Conservation (phyloP, 2,329 filamentous ascomycete species). For the Alternaria ventricosa region DNA sequence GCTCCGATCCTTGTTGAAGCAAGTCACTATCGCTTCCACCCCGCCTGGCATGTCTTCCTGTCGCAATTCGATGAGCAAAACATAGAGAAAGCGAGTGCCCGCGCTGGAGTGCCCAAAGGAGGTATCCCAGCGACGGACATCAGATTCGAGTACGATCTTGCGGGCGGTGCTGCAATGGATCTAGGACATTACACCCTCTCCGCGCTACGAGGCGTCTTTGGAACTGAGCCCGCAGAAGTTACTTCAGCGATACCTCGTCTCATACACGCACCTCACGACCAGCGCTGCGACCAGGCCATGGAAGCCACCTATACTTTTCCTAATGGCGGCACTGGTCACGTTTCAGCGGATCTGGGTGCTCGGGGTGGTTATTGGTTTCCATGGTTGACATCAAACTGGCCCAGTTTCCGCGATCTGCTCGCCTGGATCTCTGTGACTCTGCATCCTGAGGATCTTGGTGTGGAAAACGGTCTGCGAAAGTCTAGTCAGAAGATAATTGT, state of each 20-base stretch:
- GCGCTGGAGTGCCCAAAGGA: conserved; percentile 32
- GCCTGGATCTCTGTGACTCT: conserved; percentile 17
- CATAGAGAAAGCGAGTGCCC: conserved; percentile 43
- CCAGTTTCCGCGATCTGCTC: conserved; percentile 15
- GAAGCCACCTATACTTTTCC: conserved; percentile 29
- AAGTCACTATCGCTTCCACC: conserved; percentile 54
- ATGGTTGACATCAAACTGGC: conserved; percentile 29
- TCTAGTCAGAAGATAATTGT: conserved; percentile 15
- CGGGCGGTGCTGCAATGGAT: conserved; percentile 51
- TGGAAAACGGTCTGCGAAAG: conserved; percentile 12
- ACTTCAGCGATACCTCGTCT: conserved; percentile 17
- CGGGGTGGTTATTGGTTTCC: conserved; percentile 28
- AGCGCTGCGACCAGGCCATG: conserved; percentile 29
- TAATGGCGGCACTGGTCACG: conserved; percentile 22
- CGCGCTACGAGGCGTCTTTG: conserved; percentile 33
- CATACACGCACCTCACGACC: conserved; percentile 15
- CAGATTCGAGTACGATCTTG: conserved; percentile 48
- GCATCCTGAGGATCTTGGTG: conserved; percentile 7
- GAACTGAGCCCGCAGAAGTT: conserved; percentile 35
- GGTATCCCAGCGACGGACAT: conserved; percentile 44
- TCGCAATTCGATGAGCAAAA: conserved; percentile 43
- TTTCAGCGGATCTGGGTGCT: conserved; percentile 21
- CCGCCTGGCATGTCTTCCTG: conserved; percentile 47
- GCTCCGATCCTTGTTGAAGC: conserved; percentile 54
- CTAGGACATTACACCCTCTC: conserved; percentile 47